phyloP scores from a whole-genome alignment of 202 grass and related monocot species.

The Bolboschoenoplectus hybrid region DNA sequence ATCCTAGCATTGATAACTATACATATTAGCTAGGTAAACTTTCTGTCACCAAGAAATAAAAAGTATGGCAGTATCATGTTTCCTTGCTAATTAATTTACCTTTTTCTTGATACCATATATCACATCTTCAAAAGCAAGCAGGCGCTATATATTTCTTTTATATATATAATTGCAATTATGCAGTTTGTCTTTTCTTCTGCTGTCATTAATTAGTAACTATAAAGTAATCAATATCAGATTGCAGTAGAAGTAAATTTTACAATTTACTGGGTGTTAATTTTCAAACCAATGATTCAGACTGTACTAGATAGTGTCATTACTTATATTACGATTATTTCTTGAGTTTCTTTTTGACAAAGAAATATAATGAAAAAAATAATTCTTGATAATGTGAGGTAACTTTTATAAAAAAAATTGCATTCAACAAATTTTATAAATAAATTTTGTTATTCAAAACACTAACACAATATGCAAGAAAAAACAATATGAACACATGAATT shows the following conservation, averaged over 20 bases:
- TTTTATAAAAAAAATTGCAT: no score
- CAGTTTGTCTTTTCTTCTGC: not conserved
- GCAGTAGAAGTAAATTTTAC: not conserved
- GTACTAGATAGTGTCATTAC: not conserved
- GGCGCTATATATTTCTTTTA: no score
- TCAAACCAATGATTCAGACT: not conserved
- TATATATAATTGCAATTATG: no score
- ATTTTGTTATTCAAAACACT: no score
- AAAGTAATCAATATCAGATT: not conserved
- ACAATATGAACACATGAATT: no score
- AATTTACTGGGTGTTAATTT: not conserved
- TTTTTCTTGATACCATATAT: not conserved
- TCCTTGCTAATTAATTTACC: not conserved
- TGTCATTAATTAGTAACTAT: not conserved
- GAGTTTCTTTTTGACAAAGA: no score
- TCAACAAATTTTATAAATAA: no score
- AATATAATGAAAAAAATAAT: no score
- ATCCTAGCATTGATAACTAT: not conserved
- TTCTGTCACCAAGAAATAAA: not conserved
- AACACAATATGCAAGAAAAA: no score
- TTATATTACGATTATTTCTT: no score
- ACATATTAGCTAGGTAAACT: not conserved
- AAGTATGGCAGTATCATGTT: not conserved
- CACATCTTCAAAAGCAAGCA: not conserved
- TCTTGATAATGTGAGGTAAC: no score